These are phyloP conservation scores for Falciphora oryzae DNA, from an alignment of 2,329 filamentous ascomycete species.

Conservation along the genomic window DNA sequence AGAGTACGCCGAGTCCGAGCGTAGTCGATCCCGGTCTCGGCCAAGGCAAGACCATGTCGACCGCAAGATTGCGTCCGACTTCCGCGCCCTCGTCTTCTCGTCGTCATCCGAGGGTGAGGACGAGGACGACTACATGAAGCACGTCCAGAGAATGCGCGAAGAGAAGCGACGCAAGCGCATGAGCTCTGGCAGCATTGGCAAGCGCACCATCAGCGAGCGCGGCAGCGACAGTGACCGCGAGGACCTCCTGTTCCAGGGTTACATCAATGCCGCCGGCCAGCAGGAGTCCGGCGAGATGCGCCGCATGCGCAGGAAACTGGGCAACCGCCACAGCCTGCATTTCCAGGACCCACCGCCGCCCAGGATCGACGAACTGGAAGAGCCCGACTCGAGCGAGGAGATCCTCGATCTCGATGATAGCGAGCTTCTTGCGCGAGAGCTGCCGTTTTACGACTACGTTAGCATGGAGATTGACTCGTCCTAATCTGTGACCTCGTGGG, in stretches of 20 bases:
- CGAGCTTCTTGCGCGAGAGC: slow-evolving; percentile 39
- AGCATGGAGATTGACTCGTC: slow-evolving; percentile 44
- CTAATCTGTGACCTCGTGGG: slow-evolving; percentile 13
- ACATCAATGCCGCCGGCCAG: slow-evolving; percentile 22
- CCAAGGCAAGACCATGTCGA: slow-evolving; percentile 24
- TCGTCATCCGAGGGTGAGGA: slow-evolving; percentile 33
- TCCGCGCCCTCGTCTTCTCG: slow-evolving; percentile 39
- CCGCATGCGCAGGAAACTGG: slow-evolving; percentile 39
- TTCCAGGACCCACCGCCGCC: slow-evolving; percentile 45
- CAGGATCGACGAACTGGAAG: slow-evolving; percentile 48
- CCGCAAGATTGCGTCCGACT: slow-evolving; percentile 36
- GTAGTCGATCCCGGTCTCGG: slow-evolving; percentile 14
- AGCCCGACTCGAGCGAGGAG: slow-evolving; percentile 44
- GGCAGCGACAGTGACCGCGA: slow-evolving; percentile 44
- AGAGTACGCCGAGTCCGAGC: slow-evolving; percentile 34
- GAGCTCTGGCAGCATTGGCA: slow-evolving; percentile 48
- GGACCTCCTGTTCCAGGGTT: slow-evolving; percentile 27
- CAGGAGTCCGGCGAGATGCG: slow-evolving; percentile 28
- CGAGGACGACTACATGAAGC: slow-evolving; percentile 29
- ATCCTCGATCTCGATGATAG: slow-evolving; percentile 25
- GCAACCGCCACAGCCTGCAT: slow-evolving; percentile 40
- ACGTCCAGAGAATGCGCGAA: slow-evolving; percentile 24
- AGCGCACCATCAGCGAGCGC: slow-evolving; percentile 46
- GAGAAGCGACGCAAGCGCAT: slow-evolving; percentile 39
- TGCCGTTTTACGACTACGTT: slow-evolving; percentile 48